Conservation (phyloP, 2,329 filamentous ascomycete genomes). For the Aureobasidium sp. region DNA sequence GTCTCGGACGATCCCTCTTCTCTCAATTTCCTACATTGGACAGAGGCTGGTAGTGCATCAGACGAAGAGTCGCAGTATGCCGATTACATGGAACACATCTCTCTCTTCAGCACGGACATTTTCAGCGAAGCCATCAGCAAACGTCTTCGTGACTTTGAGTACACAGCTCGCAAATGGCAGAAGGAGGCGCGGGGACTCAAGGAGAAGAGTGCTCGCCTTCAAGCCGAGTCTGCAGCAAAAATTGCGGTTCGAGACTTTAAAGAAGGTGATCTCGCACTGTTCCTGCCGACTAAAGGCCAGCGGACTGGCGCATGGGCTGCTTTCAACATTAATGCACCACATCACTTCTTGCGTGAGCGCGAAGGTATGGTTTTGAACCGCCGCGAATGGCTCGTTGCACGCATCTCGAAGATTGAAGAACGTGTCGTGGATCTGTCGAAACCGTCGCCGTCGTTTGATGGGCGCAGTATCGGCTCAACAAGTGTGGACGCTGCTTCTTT, state of each 20-base stretch:
- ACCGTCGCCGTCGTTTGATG: constrained; percentile 32
- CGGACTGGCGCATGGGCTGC: constrained; percentile 93
- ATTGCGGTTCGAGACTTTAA: constrained; percentile 96
- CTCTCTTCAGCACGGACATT: constrained; percentile 73
- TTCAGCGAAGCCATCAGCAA: constrained; percentile 83
- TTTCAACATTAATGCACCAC: constrained; percentile 94
- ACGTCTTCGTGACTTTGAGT: constrained; percentile 86
- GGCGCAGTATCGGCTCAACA: constrained; percentile 19
- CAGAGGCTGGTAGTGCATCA: constrained; percentile 58
- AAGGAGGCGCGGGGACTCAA: constrained; percentile 77
- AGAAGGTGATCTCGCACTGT: constrained; percentile 88
- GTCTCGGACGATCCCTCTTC: constrained; percentile 38
- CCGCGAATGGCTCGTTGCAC: constrained; percentile 92
- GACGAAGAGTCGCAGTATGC: constrained; percentile 68
- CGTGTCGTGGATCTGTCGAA: constrained; percentile 87
- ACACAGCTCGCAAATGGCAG: constrained; percentile 87
- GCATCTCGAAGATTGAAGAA: constrained; percentile 86
- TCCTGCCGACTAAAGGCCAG: constrained; percentile 90
- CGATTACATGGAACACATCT: constrained; percentile 64
- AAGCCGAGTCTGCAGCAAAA: constrained; percentile 87
- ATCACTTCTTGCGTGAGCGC: constrained; percentile 93
- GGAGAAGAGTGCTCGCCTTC: constrained; percentile 72
- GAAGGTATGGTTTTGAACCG: constrained; percentile 77
- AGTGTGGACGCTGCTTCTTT: constrained; percentile 15
- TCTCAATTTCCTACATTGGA: constrained; percentile 74